Evolutionary conservation across 345 rosid genomes (phyloP).

Genomic region (Leavenworthia alabamica): DNA sequence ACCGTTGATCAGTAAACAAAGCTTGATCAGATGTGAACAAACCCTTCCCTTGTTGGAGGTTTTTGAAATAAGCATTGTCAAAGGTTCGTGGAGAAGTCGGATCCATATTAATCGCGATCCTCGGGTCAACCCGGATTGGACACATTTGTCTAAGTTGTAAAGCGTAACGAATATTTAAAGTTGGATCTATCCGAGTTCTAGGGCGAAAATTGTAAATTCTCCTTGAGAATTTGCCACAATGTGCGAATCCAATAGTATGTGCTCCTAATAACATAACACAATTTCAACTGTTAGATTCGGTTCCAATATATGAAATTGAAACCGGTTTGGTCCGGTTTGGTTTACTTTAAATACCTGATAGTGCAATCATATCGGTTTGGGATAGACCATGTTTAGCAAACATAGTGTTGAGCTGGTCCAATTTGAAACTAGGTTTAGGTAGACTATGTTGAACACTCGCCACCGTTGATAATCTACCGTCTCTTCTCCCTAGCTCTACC

Average conservation of each 20-base stretch:
- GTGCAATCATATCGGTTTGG: slow-evolving; percentile 81
- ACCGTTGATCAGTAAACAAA: slow-evolving; percentile 55
- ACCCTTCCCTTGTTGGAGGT: slow-evolving; percentile 69
- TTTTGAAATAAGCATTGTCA: slow-evolving; percentile 70
- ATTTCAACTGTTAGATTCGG: not conserved
- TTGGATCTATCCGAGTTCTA: slow-evolving; percentile 45
- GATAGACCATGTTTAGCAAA: slow-evolving; percentile 49
- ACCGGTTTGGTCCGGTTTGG: not conserved
- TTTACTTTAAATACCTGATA: slow-evolving; percentile 48
- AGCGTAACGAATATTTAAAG: slow-evolving; percentile 47
- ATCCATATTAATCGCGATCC: slow-evolving; percentile 77
- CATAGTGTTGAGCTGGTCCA: slow-evolving; percentile 61
- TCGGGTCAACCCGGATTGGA: slow-evolving; percentile 50
- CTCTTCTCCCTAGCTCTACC: slow-evolving; percentile 82
- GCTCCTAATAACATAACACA: slow-evolving; percentile 42
- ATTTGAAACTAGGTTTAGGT: slow-evolving; percentile 52
- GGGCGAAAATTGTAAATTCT: slow-evolving; percentile 64
- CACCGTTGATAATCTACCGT: slow-evolving; percentile 58
- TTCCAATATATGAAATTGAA: not conserved
- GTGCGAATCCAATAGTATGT: slow-evolving; percentile 75
- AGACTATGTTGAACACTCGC: slow-evolving; percentile 55
- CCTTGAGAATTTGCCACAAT: slow-evolving; percentile 53
- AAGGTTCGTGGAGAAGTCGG: slow-evolving; percentile 55
- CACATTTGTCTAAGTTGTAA: slow-evolving; percentile 61
- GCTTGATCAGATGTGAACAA: slow-evolving; percentile 62